A percentile compares a stretch with the other conserved stretches of the same genome.
Evolutionary conservation across 768 basidiomycete genomes (phyloP).

Genomic region (Neoboletus brunneissimus): DNA sequence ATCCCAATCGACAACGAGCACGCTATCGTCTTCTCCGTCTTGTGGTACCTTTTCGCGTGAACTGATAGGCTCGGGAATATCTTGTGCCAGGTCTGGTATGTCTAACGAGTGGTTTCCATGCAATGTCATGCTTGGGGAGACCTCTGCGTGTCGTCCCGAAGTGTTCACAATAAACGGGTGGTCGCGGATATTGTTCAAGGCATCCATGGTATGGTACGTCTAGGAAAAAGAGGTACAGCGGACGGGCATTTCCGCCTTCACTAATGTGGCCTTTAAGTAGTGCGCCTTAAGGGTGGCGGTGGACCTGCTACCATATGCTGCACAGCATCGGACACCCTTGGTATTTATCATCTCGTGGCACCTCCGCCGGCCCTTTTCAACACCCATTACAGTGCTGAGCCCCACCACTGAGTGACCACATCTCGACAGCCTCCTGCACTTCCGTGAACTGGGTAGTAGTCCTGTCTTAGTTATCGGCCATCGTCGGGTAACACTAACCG

Average conservation of each 20-base stretch:
- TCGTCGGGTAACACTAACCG: no score
- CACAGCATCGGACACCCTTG: no score
- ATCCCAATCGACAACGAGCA: conserved; percentile 57
- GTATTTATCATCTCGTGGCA: background rate
- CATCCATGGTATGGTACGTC: background rate
- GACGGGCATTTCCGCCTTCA: background rate
- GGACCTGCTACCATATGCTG: background rate
- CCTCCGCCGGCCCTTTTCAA: background rate
- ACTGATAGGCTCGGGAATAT: background rate
- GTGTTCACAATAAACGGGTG: background rate
- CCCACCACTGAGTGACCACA: no score
- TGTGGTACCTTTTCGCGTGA: background rate
- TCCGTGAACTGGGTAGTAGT: no score
- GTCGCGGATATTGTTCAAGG: background rate
- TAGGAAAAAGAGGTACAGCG: background rate
- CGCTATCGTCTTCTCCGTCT: background rate
- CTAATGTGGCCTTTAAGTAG: conserved; percentile 6
- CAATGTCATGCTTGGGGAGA: conserved; percentile 12
- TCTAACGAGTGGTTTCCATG: background rate
- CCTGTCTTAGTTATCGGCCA: no score
- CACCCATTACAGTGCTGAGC: background rate
- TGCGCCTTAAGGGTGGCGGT: background rate
- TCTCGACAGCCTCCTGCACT: no score
- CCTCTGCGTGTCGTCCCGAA: background rate
- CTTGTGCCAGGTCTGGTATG: background rate